phyloP scores from a whole-genome alignment of 1,284 basidiomycete genomes.

The Cryptococcus depauperatus region DNA sequence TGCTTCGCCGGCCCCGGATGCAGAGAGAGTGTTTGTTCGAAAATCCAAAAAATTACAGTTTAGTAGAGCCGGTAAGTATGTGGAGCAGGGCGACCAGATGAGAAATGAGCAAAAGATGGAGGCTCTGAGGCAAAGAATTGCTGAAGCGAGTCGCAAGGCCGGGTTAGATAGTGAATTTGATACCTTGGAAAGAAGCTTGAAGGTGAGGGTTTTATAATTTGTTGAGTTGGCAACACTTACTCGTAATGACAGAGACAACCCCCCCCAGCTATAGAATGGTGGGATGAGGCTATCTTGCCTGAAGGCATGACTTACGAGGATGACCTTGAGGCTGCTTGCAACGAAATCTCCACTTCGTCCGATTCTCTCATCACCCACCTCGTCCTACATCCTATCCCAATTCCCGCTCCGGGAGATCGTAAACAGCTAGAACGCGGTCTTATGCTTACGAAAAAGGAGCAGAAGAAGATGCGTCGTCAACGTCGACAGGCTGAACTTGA shows the following conservation, averaged over 20 bases:
- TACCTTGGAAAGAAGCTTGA: slow-evolving; percentile 74
- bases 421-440: slow-evolving; percentile 66
- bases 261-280: slow-evolving; percentile 92
- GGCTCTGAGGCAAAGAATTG: slow-evolving; percentile 83
- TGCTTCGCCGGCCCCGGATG: slow-evolving; percentile 30
- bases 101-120: slow-evolving; percentile 77
- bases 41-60: slow-evolving; percentile 61
- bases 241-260: slow-evolving; percentile 55
- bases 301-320: slow-evolving; percentile 60
- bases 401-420: slow-evolving; percentile 79
- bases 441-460: slow-evolving; percentile 55
- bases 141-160: slow-evolving; percentile 82
- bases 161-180: slow-evolving; percentile 89
- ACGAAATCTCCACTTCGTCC: slow-evolving; percentile 54
- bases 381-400: slow-evolving; percentile 94
- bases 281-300: slow-evolving; percentile 83
- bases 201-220: slow-evolving; percentile 49
- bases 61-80: slow-evolving; percentile 83
- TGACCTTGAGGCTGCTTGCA: slow-evolving; percentile 51
- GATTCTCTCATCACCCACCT: slow-evolving; percentile 81
- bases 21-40: slow-evolving; percentile 49
- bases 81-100: slow-evolving; percentile 72
- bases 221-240: slow-evolving; percentile 8
- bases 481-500: slow-evolving; percentile 79
- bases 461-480: slow-evolving; percentile 76